Evolutionary conservation across 352 stramenopile species (phyloP).

Genomic region (Pythium aquatile): DNA sequence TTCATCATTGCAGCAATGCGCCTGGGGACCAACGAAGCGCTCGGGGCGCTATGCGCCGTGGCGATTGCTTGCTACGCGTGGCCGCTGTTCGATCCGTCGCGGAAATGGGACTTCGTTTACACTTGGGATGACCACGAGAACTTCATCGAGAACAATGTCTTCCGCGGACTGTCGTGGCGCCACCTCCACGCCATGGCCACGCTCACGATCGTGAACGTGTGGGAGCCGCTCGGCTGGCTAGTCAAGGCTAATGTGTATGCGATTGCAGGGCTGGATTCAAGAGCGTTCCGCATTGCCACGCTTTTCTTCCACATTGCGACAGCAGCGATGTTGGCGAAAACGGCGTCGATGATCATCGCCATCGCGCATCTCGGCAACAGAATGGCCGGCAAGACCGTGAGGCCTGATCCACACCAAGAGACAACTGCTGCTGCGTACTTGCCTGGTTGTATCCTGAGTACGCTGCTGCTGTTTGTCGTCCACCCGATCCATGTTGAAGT

Average conservation of each 20-base stretch:
- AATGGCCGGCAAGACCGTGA: constrained; percentile 4
- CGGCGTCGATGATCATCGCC: constrained; percentile 29
- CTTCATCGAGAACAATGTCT: constrained; percentile 50
- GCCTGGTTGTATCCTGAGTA: constrained; percentile 39
- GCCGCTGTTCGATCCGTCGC: constrained; percentile 21
- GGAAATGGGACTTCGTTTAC: constrained; percentile 46
- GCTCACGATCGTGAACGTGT: constrained; percentile 61
- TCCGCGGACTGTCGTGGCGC: constrained; percentile 36
- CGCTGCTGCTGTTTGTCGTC: constrained; percentile 44
- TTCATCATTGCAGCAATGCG: neutral
- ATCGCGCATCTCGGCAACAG: constrained; percentile 15
- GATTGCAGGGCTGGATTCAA: constrained; percentile 35
- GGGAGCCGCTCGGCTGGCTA: constrained; percentile 65
- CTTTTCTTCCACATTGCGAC: constrained; percentile 39
- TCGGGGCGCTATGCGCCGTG: constrained; percentile 6
- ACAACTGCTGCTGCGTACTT: neutral
- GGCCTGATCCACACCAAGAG: neutral
- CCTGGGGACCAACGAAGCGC: neutral
- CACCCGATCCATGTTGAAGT: constrained; percentile 71
- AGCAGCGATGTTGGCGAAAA: constrained; percentile 29
- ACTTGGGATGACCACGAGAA: constrained; percentile 62
- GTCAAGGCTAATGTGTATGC: constrained; percentile 52
- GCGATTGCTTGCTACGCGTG: constrained; percentile 14
- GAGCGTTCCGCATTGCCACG: constrained; percentile 41
- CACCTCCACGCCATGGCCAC: constrained; percentile 49